Percentiles rank a stretch among this genome's conserved stretches.
These are phyloP conservation scores for Leptographium radiaticola DNA, from an alignment of 2,329 filamentous ascomycete species.

Conservation along the genomic window DNA sequence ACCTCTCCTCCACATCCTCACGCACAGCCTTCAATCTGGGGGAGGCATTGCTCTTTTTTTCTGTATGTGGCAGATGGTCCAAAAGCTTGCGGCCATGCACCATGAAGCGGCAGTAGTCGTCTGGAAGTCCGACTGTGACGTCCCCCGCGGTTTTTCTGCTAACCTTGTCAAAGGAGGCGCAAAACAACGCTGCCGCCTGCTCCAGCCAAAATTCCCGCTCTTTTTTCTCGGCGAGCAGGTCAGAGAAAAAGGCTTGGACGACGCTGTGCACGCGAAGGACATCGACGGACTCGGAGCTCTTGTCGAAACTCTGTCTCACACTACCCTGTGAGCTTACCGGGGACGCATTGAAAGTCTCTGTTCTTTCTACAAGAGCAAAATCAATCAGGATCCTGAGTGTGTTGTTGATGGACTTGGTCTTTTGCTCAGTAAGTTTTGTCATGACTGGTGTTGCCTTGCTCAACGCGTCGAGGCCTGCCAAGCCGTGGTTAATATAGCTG, in stretches of 20 bases:
- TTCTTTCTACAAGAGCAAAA: slow-evolving; percentile 38
- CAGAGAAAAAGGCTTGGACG: slow-evolving; percentile 39
- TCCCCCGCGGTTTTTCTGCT: slow-evolving; percentile 28
- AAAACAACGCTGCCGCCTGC: slow-evolving; percentile 33
- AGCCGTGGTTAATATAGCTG: not conserved
- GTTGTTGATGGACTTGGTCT: slow-evolving; percentile 27
- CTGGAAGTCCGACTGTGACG: slow-evolving; percentile 28
- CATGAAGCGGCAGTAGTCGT: slow-evolving; percentile 38
- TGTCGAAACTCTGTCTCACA: slow-evolving; percentile 24
- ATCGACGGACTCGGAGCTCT: slow-evolving; percentile 31
- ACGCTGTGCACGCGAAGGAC: slow-evolving; percentile 37
- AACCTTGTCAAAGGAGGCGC: slow-evolving; percentile 33
- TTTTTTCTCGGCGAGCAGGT: slow-evolving; percentile 27
- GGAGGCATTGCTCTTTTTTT: slow-evolving; percentile 14
- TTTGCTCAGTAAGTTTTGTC: slow-evolving; percentile 24
- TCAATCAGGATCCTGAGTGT: slow-evolving; percentile 36
- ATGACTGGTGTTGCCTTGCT: slow-evolving; percentile 33
- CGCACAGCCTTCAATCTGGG: slow-evolving; percentile 5
- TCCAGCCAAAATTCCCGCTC: slow-evolving; percentile 35
- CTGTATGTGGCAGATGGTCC: slow-evolving; percentile 27
- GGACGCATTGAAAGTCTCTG: slow-evolving; percentile 28
- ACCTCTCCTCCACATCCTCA: not conserved
- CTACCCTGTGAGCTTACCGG: slow-evolving; percentile 26
- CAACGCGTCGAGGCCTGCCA: slow-evolving; percentile 28
- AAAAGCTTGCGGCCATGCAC: slow-evolving; percentile 36